Base-by-base conservation (phyloP, 1,284 basidiomycete species). In the Agaricales sp. region DNA sequence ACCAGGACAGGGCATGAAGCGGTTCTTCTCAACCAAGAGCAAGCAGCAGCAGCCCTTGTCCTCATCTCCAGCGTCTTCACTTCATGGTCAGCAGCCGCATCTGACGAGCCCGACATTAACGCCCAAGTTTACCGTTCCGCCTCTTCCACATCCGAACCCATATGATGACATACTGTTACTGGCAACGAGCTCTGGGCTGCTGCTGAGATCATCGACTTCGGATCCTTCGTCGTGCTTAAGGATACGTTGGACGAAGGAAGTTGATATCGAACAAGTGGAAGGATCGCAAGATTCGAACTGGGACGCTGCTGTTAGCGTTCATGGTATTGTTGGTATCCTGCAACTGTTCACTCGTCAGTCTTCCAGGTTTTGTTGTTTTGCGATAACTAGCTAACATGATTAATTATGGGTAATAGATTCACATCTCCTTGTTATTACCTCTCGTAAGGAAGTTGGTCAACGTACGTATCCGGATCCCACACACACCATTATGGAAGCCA, bases 301-400 rank as follows among this genome's bases (percentile, higher is more conserved):
- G 81, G 59, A 64, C 4, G 69, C 74, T 11, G 64, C 70, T 51
- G 74, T 76, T 37, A 62, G 86, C 37, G 72, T 86, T 12, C 82
- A 86, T 61, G 87, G 87, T 8, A 73, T 90, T 53, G 66, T 88
- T 41, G 86, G 86, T 2, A 67, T 84, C 16, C 58, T 89, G 53
- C 77, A 80, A 53, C 64, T 90, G 24, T 85, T 78, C 59, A 73
- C 78, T 57, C 77, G 87, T 87, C 64, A 51, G 68, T 62, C 37
- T 26, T 41, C 38, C 44, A 46, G n/a, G n/a, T 16, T 23, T n/a
- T 37, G 45, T 50, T 46, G 47, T 18, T 43, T 51, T 49, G 18
- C 24, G 20, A 23, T 43, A 39, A 45, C 50, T 45, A 54, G 38
- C 43, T 45, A 39, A 38, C 23, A 52, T 49, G 26, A 48, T 45